Evolutionary conservation across 331 rosid species (phyloP).

Genomic region (Stylosanthes scabra): DNA sequence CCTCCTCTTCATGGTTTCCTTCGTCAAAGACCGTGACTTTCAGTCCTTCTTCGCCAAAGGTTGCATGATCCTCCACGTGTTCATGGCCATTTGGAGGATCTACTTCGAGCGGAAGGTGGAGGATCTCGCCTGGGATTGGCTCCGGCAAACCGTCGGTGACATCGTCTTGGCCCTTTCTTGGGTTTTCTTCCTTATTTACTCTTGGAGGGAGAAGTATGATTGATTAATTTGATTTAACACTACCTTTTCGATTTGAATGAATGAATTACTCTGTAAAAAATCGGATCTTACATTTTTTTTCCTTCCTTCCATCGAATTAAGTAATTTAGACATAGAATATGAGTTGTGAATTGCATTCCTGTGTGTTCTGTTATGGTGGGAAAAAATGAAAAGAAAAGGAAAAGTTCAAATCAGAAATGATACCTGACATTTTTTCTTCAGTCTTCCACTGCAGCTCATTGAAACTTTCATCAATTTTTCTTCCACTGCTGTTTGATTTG

Average conservation of each 20-base stretch:
- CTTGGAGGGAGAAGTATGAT: conserved; percentile 98
- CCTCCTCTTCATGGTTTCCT: conserved; percentile 86
- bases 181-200: conserved; percentile 83
- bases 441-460: background rate
- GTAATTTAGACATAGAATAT: conserved; percentile 29
- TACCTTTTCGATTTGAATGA: conserved; percentile 3
- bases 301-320: background rate
- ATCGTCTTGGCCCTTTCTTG: conserved; percentile 77
- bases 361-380: conserved; percentile 20
- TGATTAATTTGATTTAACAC: conserved; percentile 30
- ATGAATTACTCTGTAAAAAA: conserved; percentile 43
- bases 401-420: background rate
- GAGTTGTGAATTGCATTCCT: conserved; percentile 25
- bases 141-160: conserved; percentile 93
- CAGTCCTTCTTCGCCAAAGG: conserved; percentile 91
- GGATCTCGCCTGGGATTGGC: conserved; percentile 94
- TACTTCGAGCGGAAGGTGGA: conserved; percentile 85
- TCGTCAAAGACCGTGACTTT: conserved; percentile 80
- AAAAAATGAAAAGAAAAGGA: background rate
- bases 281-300: conserved; percentile 32
- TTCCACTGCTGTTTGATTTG: conserved; percentile 9
- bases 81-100: conserved; percentile 89
- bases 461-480: background rate
- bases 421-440: background rate
- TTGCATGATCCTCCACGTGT: conserved; percentile 67